These are phyloP conservation scores for Priceomyces haplophilus DNA, from an alignment of 805 yeast species.

Conservation along the genomic window DNA sequence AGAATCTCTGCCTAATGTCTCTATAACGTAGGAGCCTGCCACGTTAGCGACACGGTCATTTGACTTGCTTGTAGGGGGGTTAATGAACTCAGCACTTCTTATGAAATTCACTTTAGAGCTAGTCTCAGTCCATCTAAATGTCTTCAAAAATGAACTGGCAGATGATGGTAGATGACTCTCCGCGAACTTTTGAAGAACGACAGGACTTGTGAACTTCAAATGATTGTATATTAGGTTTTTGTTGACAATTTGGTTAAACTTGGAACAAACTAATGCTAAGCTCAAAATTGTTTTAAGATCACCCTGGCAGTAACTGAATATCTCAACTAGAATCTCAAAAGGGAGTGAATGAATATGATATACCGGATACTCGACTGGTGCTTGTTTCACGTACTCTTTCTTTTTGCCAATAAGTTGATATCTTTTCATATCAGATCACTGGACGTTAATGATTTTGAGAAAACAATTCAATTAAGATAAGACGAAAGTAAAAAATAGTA, in stretches of 20 bases:
- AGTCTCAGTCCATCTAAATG: slow-evolving; percentile 22
- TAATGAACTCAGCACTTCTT: slow-evolving; percentile 23
- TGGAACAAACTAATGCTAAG: slow-evolving; percentile 34
- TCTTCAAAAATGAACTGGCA: slow-evolving; percentile 18
- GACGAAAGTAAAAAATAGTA: no score
- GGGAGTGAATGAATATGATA: slow-evolving; percentile 41
- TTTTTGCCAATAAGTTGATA: slow-evolving; percentile 43
- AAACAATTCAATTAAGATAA: background rate
- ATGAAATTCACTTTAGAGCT: slow-evolving; percentile 32
- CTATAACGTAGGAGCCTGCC: slow-evolving; percentile 38
- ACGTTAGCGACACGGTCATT: slow-evolving; percentile 23
- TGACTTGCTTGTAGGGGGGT: slow-evolving; percentile 31
- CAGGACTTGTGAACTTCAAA: slow-evolving; percentile 23
- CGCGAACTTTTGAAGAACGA: slow-evolving; percentile 34
- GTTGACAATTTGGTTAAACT: slow-evolving; percentile 33
- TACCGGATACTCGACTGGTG: slow-evolving; percentile 21
- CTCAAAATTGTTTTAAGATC: slow-evolving; percentile 19
- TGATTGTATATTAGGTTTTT: slow-evolving; percentile 35
- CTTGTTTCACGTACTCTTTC: slow-evolving; percentile 15
- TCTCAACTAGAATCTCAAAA: slow-evolving; percentile 37
- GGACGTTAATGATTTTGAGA: background rate
- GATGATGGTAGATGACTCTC: slow-evolving; percentile 27
- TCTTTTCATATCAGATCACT: slow-evolving; percentile 26
- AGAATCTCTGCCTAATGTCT: slow-evolving; percentile 15
- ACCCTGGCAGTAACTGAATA: slow-evolving; percentile 25